Evolutionary conservation across 73 alveolate species (phyloP).

Genomic region (Paramecium sexaurelia): DNA sequence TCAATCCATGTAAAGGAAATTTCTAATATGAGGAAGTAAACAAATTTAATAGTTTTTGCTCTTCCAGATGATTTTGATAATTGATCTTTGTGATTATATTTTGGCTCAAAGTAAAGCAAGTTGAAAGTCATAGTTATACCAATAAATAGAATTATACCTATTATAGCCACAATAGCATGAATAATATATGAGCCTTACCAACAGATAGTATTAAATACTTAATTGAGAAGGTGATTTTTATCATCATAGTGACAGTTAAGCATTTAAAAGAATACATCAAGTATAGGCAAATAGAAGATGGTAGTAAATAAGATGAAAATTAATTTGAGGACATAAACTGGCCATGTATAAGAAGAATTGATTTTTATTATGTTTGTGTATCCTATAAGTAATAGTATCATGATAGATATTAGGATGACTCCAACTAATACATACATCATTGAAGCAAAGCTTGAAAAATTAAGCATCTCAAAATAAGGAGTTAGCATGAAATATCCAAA

Average conservation of each 20-base stretch:
- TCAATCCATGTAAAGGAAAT: background rate
- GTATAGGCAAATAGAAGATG: background rate
- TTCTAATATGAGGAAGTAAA: background rate
- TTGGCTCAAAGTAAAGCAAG: conserved; percentile 32
- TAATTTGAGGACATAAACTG: background rate
- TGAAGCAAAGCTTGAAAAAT: conserved; percentile 4
- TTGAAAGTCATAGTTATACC: background rate
- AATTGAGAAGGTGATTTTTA: background rate
- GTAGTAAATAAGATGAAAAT: background rate
- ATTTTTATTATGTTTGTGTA: background rate
- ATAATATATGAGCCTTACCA: background rate
- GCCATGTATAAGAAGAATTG: conserved; percentile 7
- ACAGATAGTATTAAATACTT: background rate
- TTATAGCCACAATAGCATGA: conserved; percentile 26
- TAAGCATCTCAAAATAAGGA: background rate
- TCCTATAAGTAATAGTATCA: background rate
- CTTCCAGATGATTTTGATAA: conserved; percentile 31
- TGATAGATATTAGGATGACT: background rate
- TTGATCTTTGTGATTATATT: background rate
- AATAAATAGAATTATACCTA: background rate
- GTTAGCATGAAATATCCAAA: conserved; percentile 38
- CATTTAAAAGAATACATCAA: conserved; percentile 1
- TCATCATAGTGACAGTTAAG: background rate
- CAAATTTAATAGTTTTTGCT: background rate
- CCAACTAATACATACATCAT: conserved; percentile 36